Evolutionary conservation across 192 early-diverging fungal species (phyloP), one percentile per base, ranked within the genome.

Genomic region (Backusella tuberculispora): DNA sequence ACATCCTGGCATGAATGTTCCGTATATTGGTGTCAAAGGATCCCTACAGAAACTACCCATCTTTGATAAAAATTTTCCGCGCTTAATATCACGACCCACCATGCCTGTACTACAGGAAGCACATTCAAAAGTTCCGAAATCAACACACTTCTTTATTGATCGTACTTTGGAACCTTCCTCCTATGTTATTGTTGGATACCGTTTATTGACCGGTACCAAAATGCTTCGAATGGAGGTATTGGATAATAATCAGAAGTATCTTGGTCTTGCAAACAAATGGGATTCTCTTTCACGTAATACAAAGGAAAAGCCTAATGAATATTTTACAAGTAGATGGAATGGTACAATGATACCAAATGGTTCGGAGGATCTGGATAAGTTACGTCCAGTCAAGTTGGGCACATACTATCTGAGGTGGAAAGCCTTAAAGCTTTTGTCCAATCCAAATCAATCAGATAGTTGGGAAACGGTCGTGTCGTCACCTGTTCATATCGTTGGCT

Each of bases 21-120:
- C 85, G 26, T 86, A 86, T 80, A 76, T 77, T 66, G 85, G 85
- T 72, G 24, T 86, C 9, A 73, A 74, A 26, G 85, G 83, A n/a
- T 76, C 83, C 41, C 70, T 85, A 19, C 34, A 67, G 42, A 73
- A 81, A 12, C 72, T 86, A 17, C 79, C 81, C n/a, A 86, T 86
- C 13, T 81, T 83, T 50, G 81, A 78, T 37, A 64, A 50, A 3
- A 69, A 66, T 6, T 76, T 79, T 66, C 78, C 74, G 38, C 74
- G 45, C 6, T 69, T 69, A 7, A 6, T 69, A 17, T 5, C 42
- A 13, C 12, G 3, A 5, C 43, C 43, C 17, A 26, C 15, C 10
- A 37, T 6, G 13, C 21, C 53, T 60, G 53, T 60, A 10, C 8
- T 60, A 26, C 21, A 60, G 53, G 53, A 60, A 26, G 53, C 10